Percentiles rank a stretch among this genome's conserved stretches.
Conservation (phyloP, 129 eudicot species). For the Escallonia herrerae region DNA sequence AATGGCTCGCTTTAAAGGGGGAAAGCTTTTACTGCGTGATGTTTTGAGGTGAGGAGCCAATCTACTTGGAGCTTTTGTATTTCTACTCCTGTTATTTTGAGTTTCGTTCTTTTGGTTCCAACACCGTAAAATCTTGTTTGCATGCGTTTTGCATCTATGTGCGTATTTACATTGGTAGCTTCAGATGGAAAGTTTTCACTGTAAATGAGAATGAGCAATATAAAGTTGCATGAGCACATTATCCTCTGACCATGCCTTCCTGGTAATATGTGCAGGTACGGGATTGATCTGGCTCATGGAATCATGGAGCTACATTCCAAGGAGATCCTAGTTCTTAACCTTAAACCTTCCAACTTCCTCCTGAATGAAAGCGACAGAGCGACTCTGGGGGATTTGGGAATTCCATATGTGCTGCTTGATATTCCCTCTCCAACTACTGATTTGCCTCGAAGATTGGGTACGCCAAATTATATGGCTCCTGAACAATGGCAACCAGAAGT, state of each 20-base stretch:
- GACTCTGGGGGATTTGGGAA: constrained; percentile 72
- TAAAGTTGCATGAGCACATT: no score
- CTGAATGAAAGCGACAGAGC: constrained; percentile 51
- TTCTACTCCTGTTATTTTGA: no score
- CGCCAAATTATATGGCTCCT: constrained; percentile 92
- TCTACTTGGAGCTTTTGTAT: no score
- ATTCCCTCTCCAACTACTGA: constrained; percentile 52
- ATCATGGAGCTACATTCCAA: constrained; percentile 68
- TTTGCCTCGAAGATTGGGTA: constrained; percentile 61
- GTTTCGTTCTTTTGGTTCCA: no score
- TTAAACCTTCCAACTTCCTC: constrained; percentile 80
- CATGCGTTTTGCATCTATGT: no score
- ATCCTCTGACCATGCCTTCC: background rate
- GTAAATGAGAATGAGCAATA: no score
- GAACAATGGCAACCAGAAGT: constrained; percentile 94
- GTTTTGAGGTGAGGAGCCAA: constrained; percentile 54
- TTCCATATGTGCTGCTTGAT: constrained; percentile 58
- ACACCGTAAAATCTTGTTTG: no score
- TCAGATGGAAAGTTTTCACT: no score
- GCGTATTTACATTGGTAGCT: no score
- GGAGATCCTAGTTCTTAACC: constrained; percentile 74
- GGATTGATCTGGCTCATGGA: constrained; percentile 75
- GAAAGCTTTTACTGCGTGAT: constrained; percentile 58
- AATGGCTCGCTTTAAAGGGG: constrained; percentile 68
- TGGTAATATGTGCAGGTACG: constrained; percentile 44